Conservation (phyloP, 305 asterid genomes). For the Fraxinus albicans region DNA sequence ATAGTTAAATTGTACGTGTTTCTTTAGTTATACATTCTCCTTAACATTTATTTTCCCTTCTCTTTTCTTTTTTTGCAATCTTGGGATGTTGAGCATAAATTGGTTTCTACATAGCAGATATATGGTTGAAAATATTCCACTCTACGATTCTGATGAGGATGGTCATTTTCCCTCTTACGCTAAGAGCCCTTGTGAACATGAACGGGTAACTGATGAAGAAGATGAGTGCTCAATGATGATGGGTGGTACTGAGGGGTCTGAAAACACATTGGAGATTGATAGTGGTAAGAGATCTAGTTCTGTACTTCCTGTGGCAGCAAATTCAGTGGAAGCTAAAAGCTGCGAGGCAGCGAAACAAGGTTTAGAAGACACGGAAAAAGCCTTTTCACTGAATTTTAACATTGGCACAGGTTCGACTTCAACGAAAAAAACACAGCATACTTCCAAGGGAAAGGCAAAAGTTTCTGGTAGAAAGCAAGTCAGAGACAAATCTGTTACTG, state of each 20-base stretch:
- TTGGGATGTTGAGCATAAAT: conserved; percentile 9
- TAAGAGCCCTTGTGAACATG: conserved; percentile 31
- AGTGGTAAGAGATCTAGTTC: conserved; percentile 24
- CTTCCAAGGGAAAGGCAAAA: conserved; percentile 44
- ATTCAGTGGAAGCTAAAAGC: conserved; percentile 35
- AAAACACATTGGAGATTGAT: conserved; percentile 26
- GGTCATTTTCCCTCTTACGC: conserved; percentile 45
- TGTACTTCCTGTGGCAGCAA: conserved; percentile 28
- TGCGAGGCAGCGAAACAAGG: conserved; percentile 19
- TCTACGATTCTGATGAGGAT: conserved; percentile 94
- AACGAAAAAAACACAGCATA: conserved; percentile 55
- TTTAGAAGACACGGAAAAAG: not conserved
- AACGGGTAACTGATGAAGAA: conserved; percentile 20
- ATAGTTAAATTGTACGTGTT: not conserved
- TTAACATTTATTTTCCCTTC: not conserved
- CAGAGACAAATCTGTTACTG: conserved; percentile 52
- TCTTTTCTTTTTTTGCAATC: conserved; percentile 7
- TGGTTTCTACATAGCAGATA: conserved; percentile 51
- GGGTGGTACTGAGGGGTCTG: conserved; percentile 33
- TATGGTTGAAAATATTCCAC: conserved; percentile 76
- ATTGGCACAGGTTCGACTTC: conserved; percentile 44
- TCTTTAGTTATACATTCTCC: not conserved
- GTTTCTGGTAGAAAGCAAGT: conserved; percentile 47
- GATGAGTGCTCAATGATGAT: conserved; percentile 26
- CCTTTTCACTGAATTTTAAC: conserved; percentile 34